A percentile compares a stretch with the other conserved stretches of the same genome.
These are phyloP conservation scores for Pseudonectria buxi DNA, from an alignment of 2,329 filamentous ascomycete genomes.

Conservation along the genomic window DNA sequence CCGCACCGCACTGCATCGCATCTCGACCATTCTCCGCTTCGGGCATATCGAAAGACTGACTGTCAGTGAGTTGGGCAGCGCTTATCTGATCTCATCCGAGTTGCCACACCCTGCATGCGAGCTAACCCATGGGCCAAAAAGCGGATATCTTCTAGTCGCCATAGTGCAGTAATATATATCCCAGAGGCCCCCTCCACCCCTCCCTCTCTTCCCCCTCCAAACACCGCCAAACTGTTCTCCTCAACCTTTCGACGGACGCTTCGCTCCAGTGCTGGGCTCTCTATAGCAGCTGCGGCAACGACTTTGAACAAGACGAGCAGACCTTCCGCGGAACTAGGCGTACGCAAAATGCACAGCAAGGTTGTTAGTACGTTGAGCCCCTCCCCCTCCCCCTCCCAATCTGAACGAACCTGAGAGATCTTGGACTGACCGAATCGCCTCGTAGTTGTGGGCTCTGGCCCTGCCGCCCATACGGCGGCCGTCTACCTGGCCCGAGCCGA, in stretches of 20 bases:
- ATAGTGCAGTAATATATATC: conserved; percentile 1
- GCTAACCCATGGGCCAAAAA: no score
- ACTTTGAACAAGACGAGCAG: conserved; percentile 49
- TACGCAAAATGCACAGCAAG: conserved; percentile 79
- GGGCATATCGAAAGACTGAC: no score
- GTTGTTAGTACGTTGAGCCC: conserved; percentile 65
- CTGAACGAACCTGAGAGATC: background rate
- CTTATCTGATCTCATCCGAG: no score
- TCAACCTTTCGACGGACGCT: conserved; percentile 70
- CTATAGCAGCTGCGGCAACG: conserved; percentile 61
- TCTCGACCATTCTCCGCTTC: no score
- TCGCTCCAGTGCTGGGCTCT: conserved; percentile 66
- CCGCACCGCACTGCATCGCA: no score
- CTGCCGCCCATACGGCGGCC: conserved; percentile 93
- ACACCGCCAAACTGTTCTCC: conserved; percentile 83
- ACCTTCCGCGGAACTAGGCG: conserved; percentile 30
- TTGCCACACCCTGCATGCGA: no score
- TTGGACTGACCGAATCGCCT: conserved; percentile 5
- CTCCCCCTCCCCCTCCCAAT: conserved; percentile 1
- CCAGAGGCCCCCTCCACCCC: background rate
- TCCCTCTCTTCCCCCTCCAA: conserved; percentile 3
- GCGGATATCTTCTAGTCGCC: background rate
- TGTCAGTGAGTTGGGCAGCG: no score
- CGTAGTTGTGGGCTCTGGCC: conserved; percentile 81
- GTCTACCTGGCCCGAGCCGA: conserved; percentile 94